Evolutionary conservation across 139 green algal genomes (phyloP).

Genomic region (Monoraphidium neglectum): DNA sequence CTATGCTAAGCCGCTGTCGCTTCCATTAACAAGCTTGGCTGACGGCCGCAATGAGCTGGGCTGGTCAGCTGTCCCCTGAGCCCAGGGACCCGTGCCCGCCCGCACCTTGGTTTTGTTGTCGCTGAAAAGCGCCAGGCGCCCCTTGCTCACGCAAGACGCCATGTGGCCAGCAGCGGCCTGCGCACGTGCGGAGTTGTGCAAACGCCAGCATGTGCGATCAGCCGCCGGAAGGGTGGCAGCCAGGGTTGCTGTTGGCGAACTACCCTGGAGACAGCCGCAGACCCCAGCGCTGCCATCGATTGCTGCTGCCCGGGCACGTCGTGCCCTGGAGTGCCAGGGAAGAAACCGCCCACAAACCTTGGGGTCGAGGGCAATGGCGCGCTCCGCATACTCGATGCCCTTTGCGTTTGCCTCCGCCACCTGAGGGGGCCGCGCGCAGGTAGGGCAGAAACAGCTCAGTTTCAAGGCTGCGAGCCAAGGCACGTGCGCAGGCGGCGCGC

Average conservation of each 20-base stretch:
- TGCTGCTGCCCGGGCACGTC: background rate
- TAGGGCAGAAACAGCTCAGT: too few relatives aligned
- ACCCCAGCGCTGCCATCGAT: conserved; percentile 1
- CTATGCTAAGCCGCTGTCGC: too few relatives aligned
- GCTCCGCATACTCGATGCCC: conserved; percentile 56
- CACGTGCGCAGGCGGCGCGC: too few relatives aligned
- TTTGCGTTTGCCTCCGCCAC: conserved; percentile 51
- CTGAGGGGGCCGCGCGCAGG: too few relatives aligned
- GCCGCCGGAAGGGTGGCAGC: too few relatives aligned
- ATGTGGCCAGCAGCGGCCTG: conserved; percentile 31
- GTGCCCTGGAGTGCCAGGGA: background rate
- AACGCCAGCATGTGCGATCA: too few relatives aligned
- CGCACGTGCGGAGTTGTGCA: background rate
- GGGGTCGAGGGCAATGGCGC: conserved; percentile 38
- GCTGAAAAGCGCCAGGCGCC: conserved; percentile 68
- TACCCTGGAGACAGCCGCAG: background rate
- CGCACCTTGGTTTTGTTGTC: conserved; percentile 72
- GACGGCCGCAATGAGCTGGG: too few relatives aligned
- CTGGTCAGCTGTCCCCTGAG: too few relatives aligned
- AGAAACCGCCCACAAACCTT: too few relatives aligned
- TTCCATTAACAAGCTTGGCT: too few relatives aligned
- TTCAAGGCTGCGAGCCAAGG: too few relatives aligned
- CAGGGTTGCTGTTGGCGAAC: background rate
- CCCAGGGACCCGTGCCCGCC: too few relatives aligned
- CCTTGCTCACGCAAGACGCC: conserved; percentile 60